These are phyloP conservation scores for Serendipita vermifera DNA, from an alignment of 768 basidiomycete species.

Conservation along the genomic window DNA sequence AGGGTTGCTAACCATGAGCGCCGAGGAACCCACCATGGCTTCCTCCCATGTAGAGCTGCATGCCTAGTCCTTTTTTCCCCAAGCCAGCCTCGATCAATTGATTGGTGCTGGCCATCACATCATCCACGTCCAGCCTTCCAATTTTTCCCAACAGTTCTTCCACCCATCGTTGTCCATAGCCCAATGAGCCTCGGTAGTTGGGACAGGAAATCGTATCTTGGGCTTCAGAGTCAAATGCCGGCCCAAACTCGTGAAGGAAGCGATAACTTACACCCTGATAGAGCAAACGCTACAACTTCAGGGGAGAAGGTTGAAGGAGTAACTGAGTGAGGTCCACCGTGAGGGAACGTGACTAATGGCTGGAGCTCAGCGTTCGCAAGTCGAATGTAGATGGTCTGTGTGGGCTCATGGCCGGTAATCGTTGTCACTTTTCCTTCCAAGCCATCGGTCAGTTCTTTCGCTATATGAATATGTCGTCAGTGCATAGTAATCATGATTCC, in stretches of 20 bases:
- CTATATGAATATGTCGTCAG: conserved; percentile 10
- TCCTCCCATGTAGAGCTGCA: conserved; percentile 47
- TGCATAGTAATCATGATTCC: not conserved
- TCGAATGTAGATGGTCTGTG: not conserved
- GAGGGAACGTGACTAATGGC: conserved; percentile 35
- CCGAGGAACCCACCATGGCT: conserved; percentile 59
- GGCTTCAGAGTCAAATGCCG: no score
- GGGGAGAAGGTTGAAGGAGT: conserved; percentile 38
- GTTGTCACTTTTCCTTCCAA: not conserved
- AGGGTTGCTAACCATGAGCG: conserved; percentile 46
- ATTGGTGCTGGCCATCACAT: conserved; percentile 42
- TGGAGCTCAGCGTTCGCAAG: conserved; percentile 16
- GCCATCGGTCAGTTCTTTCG: conserved; percentile 8
- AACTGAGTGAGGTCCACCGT: conserved; percentile 51
- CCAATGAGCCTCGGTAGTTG: conserved; percentile 57
- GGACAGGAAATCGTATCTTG: conserved; percentile 48
- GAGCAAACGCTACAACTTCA: conserved; percentile 31
- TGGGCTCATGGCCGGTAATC: not conserved
- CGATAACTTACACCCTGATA: conserved; percentile 46
- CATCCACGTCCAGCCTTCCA: conserved; percentile 51
- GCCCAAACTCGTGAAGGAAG: not conserved
- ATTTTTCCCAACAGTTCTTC: conserved; percentile 43
- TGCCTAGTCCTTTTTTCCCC: conserved; percentile 35
- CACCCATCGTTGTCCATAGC: conserved; percentile 51
- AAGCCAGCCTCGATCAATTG: conserved; percentile 40